Evolutionary conservation across 2,329 filamentous ascomycete species (phyloP), one percentile per base, ranked within the genome.

Genomic region (Trichoderma endophyticum): DNA sequence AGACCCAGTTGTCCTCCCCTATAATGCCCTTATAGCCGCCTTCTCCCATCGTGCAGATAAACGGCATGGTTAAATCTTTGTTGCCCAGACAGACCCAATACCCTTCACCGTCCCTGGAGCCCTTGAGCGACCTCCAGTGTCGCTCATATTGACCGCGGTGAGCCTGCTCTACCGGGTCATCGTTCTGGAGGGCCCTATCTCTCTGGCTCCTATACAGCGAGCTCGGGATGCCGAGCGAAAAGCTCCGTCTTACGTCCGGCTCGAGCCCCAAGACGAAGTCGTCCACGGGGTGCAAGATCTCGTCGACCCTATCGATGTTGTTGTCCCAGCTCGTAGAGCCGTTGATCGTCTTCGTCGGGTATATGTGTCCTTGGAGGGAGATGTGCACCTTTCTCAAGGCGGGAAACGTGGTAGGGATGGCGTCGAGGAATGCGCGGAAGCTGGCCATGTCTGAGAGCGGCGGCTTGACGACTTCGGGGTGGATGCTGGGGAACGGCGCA

Each of bases 31-130:
- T 3, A 18, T 36, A 65, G 14, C 71, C 71, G 9, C 70, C 71
- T 48, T 63, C 66, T n/a, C 51, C 71, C 39, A 71, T 56, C 8
- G 54, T 61, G 48, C 71, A 70, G 14, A 67, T 51, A 24, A 61
- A 14, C 4, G 65, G 72, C 26, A 70, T 56, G 7, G 18, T 34
- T 12, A 74, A 67, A 34, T 78, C 74, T 14, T 69, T 75, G 18
- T 77, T 72, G 1, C 78, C 77, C 14, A 78, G n/a, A 9, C 73
- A 75, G 7, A 79, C 66, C 77, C 78, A 79, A 34, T 79, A 79
- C 5, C 78, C 78, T 1, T 56, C 62, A 14, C 73, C 68, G 4
- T 73, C 71, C n/a, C 32, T 11, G 9, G 71, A 71, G 24, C 56
- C 71, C 1, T 60, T 24, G 26, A 78, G 32, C 14, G 70, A 70